phyloP scores from a whole-genome alignment of 2,329 filamentous ascomycete genomes.

The Ceratocystis huliohia region DNA sequence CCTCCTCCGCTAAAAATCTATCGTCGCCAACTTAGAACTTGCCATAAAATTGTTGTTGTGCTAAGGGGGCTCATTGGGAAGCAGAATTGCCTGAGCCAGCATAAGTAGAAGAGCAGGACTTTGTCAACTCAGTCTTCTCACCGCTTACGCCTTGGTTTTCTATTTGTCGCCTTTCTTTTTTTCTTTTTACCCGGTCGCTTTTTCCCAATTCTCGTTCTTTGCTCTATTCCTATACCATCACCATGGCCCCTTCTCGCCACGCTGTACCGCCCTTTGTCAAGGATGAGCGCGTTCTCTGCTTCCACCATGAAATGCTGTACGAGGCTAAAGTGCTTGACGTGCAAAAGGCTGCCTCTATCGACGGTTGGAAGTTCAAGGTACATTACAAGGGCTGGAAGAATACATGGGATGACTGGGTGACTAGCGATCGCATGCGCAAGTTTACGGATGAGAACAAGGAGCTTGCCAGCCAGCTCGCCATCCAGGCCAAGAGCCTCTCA shows the following conservation, averaged over 20 bases:
- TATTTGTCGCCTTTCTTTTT: background rate
- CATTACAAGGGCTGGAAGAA: conserved; percentile 99
- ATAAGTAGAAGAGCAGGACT: background rate
- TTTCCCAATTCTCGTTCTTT: background rate
- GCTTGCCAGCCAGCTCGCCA: conserved; percentile 60
- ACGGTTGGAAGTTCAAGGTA: conserved; percentile 65
- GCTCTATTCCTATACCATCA: conserved; percentile 5
- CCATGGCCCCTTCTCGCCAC: conserved; percentile 34
- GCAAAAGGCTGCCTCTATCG: conserved; percentile 51
- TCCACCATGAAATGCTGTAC: conserved; percentile 93
- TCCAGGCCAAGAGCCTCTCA: conserved; percentile 51
- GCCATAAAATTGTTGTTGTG: background rate
- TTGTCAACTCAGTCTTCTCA: background rate
- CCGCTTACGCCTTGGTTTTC: background rate
- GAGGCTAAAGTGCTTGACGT: conserved; percentile 91
- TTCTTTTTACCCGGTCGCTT: background rate
- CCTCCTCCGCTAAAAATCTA: background rate
- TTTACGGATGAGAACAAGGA: conserved; percentile 91
- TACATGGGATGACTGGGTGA: conserved; percentile 99
- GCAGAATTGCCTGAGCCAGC: background rate
- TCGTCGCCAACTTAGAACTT: background rate
- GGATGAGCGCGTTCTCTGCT: conserved; percentile 92
- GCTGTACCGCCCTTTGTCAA: conserved; percentile 45
- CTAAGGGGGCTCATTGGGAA: background rate
- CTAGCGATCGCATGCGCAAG: conserved; percentile 84